A percentile compares a stretch with the other conserved stretches of the same genome.
phyloP scores from a whole-genome alignment of 2,329 filamentous ascomycete genomes.

The Ascochyta rabiei region DNA sequence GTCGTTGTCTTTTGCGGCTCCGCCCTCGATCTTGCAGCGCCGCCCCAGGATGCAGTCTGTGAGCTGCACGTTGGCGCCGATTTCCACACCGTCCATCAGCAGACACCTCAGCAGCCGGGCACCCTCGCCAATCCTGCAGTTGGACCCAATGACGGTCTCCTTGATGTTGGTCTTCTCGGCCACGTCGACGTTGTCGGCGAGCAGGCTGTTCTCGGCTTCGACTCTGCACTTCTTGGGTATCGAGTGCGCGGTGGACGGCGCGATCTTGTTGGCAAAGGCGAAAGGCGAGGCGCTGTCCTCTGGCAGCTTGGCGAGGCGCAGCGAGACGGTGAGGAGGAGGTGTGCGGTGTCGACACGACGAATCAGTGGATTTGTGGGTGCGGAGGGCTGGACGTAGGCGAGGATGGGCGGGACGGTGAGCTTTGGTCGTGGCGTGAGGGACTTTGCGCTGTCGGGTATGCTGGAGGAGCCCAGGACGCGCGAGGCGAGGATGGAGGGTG shows the following conservation, averaged over 20 bases:
- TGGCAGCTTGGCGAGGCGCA: slow-evolving; percentile 85
- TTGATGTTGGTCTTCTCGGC: slow-evolving; percentile 93
- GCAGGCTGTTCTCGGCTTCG: slow-evolving; percentile 78
- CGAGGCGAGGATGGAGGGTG: slow-evolving; percentile 41
- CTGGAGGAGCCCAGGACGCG: slow-evolving; percentile 41
- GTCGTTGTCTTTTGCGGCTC: slow-evolving; percentile 57
- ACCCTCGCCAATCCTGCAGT: slow-evolving; percentile 85
- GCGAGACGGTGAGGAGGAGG: slow-evolving; percentile 78
- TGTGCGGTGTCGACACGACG: slow-evolving; percentile 87
- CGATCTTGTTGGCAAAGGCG: slow-evolving; percentile 78
- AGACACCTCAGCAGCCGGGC: slow-evolving; percentile 86
- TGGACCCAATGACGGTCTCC: slow-evolving; percentile 84
- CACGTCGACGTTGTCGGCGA: slow-evolving; percentile 87
- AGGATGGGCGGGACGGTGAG: slow-evolving; percentile 73
- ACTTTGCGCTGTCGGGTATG: slow-evolving; percentile 35
- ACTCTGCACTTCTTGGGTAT: slow-evolving; percentile 83
- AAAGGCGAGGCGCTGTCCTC: slow-evolving; percentile 68
- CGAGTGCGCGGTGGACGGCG: slow-evolving; percentile 71
- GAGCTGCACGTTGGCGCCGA: slow-evolving; percentile 83
- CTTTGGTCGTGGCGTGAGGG: slow-evolving; percentile 37
- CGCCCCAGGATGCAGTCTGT: slow-evolving; percentile 87
- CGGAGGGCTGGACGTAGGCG: slow-evolving; percentile 77
- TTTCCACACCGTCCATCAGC: slow-evolving; percentile 87
- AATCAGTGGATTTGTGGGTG: slow-evolving; percentile 67
- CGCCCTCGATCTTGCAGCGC: slow-evolving; percentile 81